Percentiles rank a stretch among this genome's conserved stretches.
Conservation (phyloP, 2,329 filamentous ascomycete genomes). For the Pseudogymnoascus sp. region DNA sequence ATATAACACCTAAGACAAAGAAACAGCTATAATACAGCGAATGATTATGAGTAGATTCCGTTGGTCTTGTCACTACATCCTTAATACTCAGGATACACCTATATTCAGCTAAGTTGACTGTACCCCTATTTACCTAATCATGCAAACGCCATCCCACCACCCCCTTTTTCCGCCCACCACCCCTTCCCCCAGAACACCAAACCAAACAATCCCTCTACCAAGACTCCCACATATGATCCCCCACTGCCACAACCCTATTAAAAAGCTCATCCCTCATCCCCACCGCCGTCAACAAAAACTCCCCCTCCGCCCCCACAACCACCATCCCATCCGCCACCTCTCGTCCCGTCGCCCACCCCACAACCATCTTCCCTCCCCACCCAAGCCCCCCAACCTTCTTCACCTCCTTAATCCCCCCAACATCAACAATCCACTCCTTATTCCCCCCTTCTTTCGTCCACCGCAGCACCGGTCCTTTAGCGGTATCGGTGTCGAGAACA, state of each 20-base stretch:
- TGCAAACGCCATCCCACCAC: neutral
- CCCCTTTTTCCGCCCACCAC: neutral
- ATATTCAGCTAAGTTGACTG: neutral
- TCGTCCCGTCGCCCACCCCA: slow-evolving; percentile 67
- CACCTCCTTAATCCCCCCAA: slow-evolving; percentile 63
- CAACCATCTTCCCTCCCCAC: slow-evolving; percentile 77
- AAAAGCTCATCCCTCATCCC: slow-evolving; percentile 69
- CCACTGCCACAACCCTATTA: slow-evolving; percentile 69
- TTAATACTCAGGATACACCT: neutral
- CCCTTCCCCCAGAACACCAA: neutral
- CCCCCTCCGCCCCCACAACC: slow-evolving; percentile 50
- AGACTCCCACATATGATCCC: slow-evolving; percentile 74
- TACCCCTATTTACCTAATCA: neutral
- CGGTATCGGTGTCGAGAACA: slow-evolving; percentile 49
- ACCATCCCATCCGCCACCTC: slow-evolving; percentile 64
- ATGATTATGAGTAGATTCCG: neutral
- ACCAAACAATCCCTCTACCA: slow-evolving; percentile 40
- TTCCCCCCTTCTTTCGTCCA: slow-evolving; percentile 30
- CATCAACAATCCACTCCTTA: slow-evolving; percentile 58
- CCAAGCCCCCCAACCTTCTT: slow-evolving; percentile 75
- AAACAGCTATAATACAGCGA: too few relatives aligned
- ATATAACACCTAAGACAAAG: too few relatives aligned
- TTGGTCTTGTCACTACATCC: neutral
- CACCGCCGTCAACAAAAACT: slow-evolving; percentile 61
- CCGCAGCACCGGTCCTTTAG: slow-evolving; percentile 45